Evolutionary conservation across 2,329 filamentous ascomycete species (phyloP), one percentile per base, ranked within the genome.

Genomic region (Lojkania enalia): DNA sequence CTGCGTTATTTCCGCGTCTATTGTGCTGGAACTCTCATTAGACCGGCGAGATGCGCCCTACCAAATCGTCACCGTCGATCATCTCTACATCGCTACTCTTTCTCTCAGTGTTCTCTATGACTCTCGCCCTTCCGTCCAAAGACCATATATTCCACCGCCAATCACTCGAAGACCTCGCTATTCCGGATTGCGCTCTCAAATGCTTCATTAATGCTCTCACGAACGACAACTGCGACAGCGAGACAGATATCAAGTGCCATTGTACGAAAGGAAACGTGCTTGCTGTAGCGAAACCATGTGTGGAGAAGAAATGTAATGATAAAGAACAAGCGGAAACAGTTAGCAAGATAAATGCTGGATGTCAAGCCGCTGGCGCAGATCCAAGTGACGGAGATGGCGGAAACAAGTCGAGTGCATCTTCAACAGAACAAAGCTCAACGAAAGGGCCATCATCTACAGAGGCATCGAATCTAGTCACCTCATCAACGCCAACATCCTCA

Each of bases 191-290:
- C 16, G 39, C 45, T 9, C 35, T 48, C 3, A n/a, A 21, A 14
- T 48, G 45, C 30, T 39, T 44, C 30, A 39, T 48, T n/a, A 39
- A 20, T 35, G 14, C 45, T 4, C 35, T 48, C 23, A 40, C 27
- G 15, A 48, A n/a, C 14, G 31, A 43, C 18, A 15, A 36, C 35
- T 48, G 45, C 35, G 19, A 36, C 9, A 35, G 13, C 15, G 45
- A 48, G 27, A 40, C 40, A 4, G 45, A 48, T 18, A 38, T 48
- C 30, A 3, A 35, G 7, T 48, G 45, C 21, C 45, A 48, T 15
- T 48, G 45, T 23, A 35, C 15, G 13, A 20, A 27, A 16, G 43
- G 37, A 5, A 35, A 30, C 12, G 23, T 37, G 5, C n/a, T 31
- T 3, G n/a, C 23, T 13, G 14, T 21, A 12, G 29, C 21, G 5